Evolutionary conservation across 768 basidiomycete genomes (phyloP).

Genomic region (Suillus brevipes): DNA sequence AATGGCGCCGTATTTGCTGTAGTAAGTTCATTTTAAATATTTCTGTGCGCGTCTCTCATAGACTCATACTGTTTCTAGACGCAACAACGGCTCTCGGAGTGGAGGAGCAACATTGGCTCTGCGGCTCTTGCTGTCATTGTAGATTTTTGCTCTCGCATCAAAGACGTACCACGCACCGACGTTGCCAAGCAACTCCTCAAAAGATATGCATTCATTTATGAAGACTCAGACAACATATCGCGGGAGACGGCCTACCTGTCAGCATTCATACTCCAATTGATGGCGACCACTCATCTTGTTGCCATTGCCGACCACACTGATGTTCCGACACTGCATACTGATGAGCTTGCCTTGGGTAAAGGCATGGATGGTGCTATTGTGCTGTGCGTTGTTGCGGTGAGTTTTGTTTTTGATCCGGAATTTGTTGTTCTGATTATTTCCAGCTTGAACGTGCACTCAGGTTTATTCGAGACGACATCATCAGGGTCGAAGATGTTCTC

Average conservation of each 20-base stretch:
- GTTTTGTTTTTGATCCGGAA: neutral
- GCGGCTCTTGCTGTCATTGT: constrained; percentile 7
- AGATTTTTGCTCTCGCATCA: constrained; percentile 1
- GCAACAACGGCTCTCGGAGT: constrained; percentile 4
- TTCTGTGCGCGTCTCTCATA: neutral
- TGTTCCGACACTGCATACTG: neutral
- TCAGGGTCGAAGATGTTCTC: no score
- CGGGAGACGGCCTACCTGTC: constrained; percentile 2
- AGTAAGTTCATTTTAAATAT: neutral
- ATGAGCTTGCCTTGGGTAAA: neutral
- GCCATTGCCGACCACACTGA: neutral
- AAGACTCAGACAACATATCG: neutral
- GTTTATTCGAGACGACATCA: constrained; percentile 2
- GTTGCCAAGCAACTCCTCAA: neutral
- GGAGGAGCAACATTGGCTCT: constrained; percentile 9
- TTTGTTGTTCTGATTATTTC: neutral
- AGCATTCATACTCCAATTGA: constrained; percentile 8
- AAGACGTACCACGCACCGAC: neutral
- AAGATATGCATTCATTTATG: constrained; percentile 3
- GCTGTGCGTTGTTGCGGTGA: neutral
- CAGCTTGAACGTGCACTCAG: neutral
- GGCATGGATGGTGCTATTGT: neutral
- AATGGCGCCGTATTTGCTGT: neutral
- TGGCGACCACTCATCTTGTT: constrained; percentile 6
- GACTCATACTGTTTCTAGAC: neutral